These are phyloP conservation scores for Posidonia australis DNA, from an alignment of 106 monocot genomes.

Conservation along the genomic window DNA sequence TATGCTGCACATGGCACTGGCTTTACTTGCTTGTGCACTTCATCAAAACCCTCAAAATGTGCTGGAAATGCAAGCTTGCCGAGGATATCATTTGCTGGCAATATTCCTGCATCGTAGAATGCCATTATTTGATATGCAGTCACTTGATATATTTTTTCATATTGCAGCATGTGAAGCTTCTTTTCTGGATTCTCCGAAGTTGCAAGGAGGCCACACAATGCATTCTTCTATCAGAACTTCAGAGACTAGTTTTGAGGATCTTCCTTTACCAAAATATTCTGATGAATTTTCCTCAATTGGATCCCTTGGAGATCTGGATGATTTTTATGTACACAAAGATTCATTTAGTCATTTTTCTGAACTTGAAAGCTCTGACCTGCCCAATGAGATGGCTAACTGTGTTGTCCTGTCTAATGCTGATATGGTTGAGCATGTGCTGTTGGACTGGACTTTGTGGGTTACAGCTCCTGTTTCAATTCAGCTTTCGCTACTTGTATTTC, in stretches of 20 bases:
- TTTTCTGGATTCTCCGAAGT: conserved; percentile 61
- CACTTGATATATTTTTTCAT: conserved; percentile 90
- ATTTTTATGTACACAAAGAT: conserved; percentile 72
- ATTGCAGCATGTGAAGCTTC: conserved; percentile 97
- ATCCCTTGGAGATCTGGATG: conserved; percentile 81
- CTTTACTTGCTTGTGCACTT: conserved; percentile 77
- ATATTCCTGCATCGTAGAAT: conserved; percentile 85
- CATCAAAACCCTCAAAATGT: conserved; percentile 85
- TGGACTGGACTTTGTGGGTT: conserved; percentile 99
- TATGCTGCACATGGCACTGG: conserved; percentile 86
- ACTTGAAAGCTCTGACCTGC: conserved; percentile 58
- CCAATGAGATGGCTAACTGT: conserved; percentile 54
- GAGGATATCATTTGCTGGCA: conserved; percentile 95
- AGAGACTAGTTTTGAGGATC: conserved; percentile 58
- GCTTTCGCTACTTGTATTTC: conserved; percentile 88
- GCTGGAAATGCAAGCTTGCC: conserved; percentile 76
- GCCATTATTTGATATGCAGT: conserved; percentile 92
- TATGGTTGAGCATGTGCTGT: conserved; percentile 97
- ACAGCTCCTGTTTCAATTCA: conserved; percentile 92
- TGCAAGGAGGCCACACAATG: conserved; percentile 22
- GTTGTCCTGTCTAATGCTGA: conserved; percentile 92
- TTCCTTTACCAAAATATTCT: conserved; percentile 55
- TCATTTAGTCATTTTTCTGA: conserved; percentile 80
- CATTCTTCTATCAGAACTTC: conserved; percentile 34
- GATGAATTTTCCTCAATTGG: conserved; percentile 82